phyloP scores from a whole-genome alignment of 2,329 filamentous ascomycete genomes.

The Cladosporium halotolerans region DNA sequence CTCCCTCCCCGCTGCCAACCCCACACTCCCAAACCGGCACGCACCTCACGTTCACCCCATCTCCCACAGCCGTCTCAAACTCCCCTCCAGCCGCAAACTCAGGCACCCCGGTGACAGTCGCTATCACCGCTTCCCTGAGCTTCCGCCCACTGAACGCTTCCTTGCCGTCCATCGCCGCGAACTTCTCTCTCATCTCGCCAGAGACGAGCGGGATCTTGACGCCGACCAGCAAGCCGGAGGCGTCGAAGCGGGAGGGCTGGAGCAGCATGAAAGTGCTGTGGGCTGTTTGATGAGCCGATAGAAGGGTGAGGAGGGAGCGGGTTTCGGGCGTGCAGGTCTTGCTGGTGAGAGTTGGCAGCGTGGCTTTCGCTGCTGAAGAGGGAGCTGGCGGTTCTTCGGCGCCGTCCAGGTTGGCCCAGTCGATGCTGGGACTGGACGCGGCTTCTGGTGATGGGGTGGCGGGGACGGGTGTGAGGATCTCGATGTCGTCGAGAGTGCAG shows the following conservation, averaged over 20 bases:
- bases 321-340: slow-evolving; percentile 20
- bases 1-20: background rate
- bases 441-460: background rate
- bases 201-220: slow-evolving; percentile 1
- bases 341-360: slow-evolving; percentile 12
- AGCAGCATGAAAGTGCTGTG: slow-evolving; percentile 25
- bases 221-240: background rate
- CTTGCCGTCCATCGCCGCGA: background rate
- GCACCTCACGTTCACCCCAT: background rate
- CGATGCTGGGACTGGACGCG: too few relatives aligned
- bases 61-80: background rate
- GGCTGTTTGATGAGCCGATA: slow-evolving; percentile 20
- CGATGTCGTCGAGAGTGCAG: slow-evolving; percentile 16
- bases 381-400: slow-evolving; percentile 8
- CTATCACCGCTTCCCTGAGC: slow-evolving; percentile 4
- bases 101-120: background rate
- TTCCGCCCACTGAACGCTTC: background rate
- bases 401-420: slow-evolving; percentile 16
- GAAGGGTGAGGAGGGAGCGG: slow-evolving; percentile 19
- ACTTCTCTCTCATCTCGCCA: background rate
- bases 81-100: background rate
- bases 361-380: slow-evolving; percentile 15
- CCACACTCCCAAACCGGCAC: background rate
- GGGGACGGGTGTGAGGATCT: slow-evolving; percentile 13
- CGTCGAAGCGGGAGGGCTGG: slow-evolving; percentile 17